These are phyloP conservation scores for Aspergillus taichungensis DNA, from an alignment of 495 filamentous ascomycete species.

Conservation along the genomic window DNA sequence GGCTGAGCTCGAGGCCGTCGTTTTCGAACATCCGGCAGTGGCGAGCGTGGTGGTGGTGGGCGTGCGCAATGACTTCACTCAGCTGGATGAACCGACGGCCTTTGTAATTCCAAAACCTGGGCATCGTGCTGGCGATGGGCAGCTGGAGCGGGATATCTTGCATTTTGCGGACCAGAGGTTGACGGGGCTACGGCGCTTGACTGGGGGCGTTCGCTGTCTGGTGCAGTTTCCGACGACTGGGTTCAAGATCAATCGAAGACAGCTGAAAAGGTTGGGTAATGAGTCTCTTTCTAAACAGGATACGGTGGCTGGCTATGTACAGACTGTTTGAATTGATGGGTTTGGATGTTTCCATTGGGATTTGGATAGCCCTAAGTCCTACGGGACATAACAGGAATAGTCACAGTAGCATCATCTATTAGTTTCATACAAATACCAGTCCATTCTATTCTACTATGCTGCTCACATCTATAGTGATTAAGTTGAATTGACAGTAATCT, in stretches of 20 bases:
- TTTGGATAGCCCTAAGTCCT: too few relatives aligned
- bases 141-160: slow-evolving; percentile 6
- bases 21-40: slow-evolving; percentile 56
- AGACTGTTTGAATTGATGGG: too few relatives aligned
- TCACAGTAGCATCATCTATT: too few relatives aligned
- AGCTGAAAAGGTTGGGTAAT: slow-evolving; percentile 1
- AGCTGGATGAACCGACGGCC: slow-evolving; percentile 64
- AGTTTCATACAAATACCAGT: too few relatives aligned
- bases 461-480: too few relatives aligned
- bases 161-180: slow-evolving; percentile 3
- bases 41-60: slow-evolving; percentile 65
- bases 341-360: too few relatives aligned
- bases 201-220: slow-evolving; percentile 5
- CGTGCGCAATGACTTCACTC: slow-evolving; percentile 48
- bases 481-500: too few relatives aligned
- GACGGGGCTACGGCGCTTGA: slow-evolving; percentile 1
- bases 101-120: slow-evolving; percentile 45
- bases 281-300: too few relatives aligned
- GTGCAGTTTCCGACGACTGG: slow-evolving; percentile 4
- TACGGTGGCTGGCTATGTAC: too few relatives aligned
- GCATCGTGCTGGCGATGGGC: not conserved
- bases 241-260: slow-evolving; percentile 5
- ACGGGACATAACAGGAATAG: too few relatives aligned
- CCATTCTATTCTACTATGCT: too few relatives aligned
- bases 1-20: slow-evolving; percentile 62